Evolutionary conservation across 2,329 filamentous ascomycete genomes (phyloP), one percentile per base, ranked within the genome.

Genomic region (Aspergillus bombycis): DNA sequence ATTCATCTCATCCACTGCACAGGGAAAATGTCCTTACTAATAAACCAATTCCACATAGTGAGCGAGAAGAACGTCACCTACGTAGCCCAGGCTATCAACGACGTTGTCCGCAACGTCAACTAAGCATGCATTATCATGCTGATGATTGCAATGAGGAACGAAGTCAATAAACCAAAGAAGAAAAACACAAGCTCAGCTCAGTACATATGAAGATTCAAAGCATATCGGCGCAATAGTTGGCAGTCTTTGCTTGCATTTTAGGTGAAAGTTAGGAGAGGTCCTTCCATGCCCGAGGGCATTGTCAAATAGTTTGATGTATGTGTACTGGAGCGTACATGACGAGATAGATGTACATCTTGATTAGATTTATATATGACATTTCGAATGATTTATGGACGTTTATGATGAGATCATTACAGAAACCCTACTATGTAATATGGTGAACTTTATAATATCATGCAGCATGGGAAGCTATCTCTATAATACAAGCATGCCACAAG

Each of bases 51-150:
- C 19, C 48, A 12, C 26, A 56, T 55, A 78, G 76, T 80, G 70
- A 80, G 76, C 68, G 65, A 76, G 59, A 76, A 75, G 58, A 80
- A 80, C 56, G 77, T 79, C 57, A 67, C 65, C 34, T 79, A 79
- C 66, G 76, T 80, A 19, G 78, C 78, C 6, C 70, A 73, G 54
- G 75, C 76, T 46, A 76, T 79, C 41, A 72, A 79, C 63, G 72
- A 76, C 54, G 73, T 78, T 19, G 74, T 79, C 52, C 75, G 77
- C 30, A 78, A 75, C 61, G 71, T 75, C 56, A 71, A 68, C 61
- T 74, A 62, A 64, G 54, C 8, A 21, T 19, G 19, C 3, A 12
- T 26, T 36, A 45, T 58, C 34, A 36, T n/a, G 19, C 53, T 23
- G 26, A 59, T 23, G 3, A 60, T 50, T 55, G 46, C 26, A 30